Evolutionary conservation across 805 yeast species (phyloP).

Genomic region (Henningerozyma blattae): DNA sequence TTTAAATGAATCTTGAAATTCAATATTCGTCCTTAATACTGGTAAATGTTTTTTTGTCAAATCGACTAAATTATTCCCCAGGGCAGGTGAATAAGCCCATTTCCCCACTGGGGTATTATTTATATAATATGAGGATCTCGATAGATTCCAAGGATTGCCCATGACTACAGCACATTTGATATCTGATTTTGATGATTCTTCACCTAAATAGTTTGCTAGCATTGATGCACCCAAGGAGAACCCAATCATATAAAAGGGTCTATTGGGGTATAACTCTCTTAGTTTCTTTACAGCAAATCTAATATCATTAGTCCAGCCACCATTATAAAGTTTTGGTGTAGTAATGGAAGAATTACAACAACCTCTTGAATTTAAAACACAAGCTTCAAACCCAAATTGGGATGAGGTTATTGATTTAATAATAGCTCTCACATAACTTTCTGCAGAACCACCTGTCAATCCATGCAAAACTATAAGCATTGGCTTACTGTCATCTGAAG

Average conservation of each 20-base stretch:
- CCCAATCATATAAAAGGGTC: conserved; percentile 63
- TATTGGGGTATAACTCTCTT: conserved; percentile 38
- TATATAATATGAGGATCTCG: conserved; percentile 34
- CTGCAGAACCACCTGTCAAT: conserved; percentile 78
- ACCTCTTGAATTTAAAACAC: conserved; percentile 65
- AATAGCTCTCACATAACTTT: conserved; percentile 55
- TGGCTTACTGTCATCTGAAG: conserved; percentile 35
- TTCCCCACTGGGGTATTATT: conserved; percentile 32
- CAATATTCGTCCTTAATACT: conserved; percentile 22
- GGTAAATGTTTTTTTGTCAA: conserved; percentile 33
- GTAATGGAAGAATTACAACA: conserved; percentile 61
- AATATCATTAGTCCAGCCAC: conserved; percentile 61
- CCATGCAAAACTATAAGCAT: conserved; percentile 63
- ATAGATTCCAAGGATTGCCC: conserved; percentile 67
- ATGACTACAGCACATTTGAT: conserved; percentile 47
- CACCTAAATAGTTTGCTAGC: conserved; percentile 61
- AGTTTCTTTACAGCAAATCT: conserved; percentile 42
- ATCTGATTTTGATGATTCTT: conserved; percentile 35
- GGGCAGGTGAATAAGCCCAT: conserved; percentile 36
- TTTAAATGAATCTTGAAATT: conserved; percentile 3
- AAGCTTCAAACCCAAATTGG: conserved; percentile 40
- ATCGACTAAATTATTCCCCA: conserved; percentile 35
- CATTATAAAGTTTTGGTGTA: conserved; percentile 59
- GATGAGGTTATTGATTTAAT: conserved; percentile 28
- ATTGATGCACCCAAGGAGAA: conserved; percentile 72